phyloP scores from a whole-genome alignment of 148 eudicot species.

The Chenopodium quinoa region DNA sequence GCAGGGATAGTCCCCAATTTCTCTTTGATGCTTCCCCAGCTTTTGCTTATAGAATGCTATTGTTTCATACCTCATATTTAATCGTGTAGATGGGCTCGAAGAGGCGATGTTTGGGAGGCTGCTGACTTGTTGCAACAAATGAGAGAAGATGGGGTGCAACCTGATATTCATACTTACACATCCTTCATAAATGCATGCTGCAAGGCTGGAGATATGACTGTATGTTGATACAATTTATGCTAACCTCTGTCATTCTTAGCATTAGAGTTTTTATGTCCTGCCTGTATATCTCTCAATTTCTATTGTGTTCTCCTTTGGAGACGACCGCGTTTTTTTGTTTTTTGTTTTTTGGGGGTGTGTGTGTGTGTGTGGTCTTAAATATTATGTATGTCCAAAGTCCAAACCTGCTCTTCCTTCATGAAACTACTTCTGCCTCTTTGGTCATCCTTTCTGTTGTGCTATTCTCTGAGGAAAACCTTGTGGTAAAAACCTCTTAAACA shows the following conservation, averaged over 20 bases:
- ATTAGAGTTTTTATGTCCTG: neutral
- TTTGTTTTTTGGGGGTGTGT: no score
- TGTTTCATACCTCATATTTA: neutral
- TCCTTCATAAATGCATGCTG: slow-evolving; percentile 94
- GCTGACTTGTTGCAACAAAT: slow-evolving; percentile 94
- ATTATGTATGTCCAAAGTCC: no score
- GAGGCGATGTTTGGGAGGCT: slow-evolving; percentile 99
- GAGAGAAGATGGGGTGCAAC: slow-evolving; percentile 84
- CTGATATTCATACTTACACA: slow-evolving; percentile 94
- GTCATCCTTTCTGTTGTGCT: neutral
- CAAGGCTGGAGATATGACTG: slow-evolving; percentile 98
- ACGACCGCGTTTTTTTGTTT: no score
- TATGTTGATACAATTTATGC: slow-evolving; percentile 34
- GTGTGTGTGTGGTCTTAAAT: no score
- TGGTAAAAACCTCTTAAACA: no score
- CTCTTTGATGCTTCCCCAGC: neutral
- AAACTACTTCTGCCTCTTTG: no score
- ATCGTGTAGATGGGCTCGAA: slow-evolving; percentile 86
- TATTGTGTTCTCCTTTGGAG: no score
- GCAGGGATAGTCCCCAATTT: neutral
- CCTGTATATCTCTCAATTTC: neutral
- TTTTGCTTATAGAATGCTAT: neutral
- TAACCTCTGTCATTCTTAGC: neutral
- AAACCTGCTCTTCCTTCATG: no score
- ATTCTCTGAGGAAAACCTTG: neutral